These are phyloP conservation scores for Yamadazyma sp. DNA, from an alignment of 805 yeast species.

Conservation along the genomic window DNA sequence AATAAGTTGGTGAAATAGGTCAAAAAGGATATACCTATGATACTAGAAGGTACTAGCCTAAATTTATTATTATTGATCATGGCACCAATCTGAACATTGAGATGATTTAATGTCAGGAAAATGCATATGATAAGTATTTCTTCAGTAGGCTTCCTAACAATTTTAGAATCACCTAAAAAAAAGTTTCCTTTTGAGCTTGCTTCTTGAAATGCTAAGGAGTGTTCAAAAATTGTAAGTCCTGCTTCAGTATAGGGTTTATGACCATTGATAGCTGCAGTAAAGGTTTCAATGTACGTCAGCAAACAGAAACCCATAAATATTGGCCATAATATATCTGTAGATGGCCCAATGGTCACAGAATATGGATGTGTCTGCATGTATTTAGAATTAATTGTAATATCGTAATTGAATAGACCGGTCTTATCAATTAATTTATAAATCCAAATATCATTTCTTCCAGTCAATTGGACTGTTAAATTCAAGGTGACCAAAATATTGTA, in stretches of 20 bases:
- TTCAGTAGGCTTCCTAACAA: conserved; percentile 43
- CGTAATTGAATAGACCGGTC: conserved; percentile 21
- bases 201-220: conserved; percentile 74
- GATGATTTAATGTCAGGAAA: conserved; percentile 56
- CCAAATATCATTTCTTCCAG: conserved; percentile 10
- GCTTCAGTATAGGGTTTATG: conserved; percentile 56
- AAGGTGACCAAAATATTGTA: conserved; percentile 30
- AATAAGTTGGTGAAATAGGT: conserved; percentile 38
- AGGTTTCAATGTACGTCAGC: conserved; percentile 65
- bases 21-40: conserved; percentile 55
- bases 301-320: conserved; percentile 55
- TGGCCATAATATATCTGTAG: conserved; percentile 54
- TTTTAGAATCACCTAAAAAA: conserved; percentile 20
- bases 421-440: conserved; percentile 14
- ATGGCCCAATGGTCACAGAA: conserved; percentile 44
- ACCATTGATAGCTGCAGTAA: conserved; percentile 56
- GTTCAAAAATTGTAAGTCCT: conserved; percentile 72
- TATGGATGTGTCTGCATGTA: conserved; percentile 28
- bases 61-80: conserved; percentile 49
- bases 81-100: conserved; percentile 62
- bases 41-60: conserved; percentile 60
- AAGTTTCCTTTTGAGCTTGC: conserved; percentile 41
- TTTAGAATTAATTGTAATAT: conserved; percentile 15
- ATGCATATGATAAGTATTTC: conserved; percentile 52
- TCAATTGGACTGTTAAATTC: conserved; percentile 20